A percentile compares a stretch with the other conserved stretches of the same genome.
Evolutionary conservation across 352 stramenopile genomes (phyloP).

Genomic region (Pythium rhizo-oryzae): DNA sequence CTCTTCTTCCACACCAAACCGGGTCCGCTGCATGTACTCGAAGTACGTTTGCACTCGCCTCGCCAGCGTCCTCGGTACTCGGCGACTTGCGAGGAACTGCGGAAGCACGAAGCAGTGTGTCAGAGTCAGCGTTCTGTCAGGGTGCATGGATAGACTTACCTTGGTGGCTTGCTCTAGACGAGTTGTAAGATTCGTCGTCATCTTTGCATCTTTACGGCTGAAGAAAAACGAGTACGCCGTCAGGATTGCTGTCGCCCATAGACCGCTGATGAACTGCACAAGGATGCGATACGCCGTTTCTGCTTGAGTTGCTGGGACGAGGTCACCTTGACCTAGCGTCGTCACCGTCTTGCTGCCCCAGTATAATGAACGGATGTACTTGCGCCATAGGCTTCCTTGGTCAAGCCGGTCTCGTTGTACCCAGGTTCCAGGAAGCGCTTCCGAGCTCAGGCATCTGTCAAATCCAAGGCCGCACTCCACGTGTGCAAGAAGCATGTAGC

Average conservation of each 20-base stretch:
- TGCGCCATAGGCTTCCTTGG: constrained; percentile 39
- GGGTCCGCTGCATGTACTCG: constrained; percentile 75
- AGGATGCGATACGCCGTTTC: constrained; percentile 68
- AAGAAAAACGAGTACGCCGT: constrained; percentile 80
- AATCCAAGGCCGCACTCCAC: constrained; percentile 35
- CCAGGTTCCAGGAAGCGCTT: constrained; percentile 42
- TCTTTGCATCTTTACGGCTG: constrained; percentile 59
- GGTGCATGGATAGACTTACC: constrained; percentile 30
- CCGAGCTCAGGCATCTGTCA: constrained; percentile 21
- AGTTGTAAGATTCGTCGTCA: constrained; percentile 66
- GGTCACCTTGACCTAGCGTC: constrained; percentile 67
- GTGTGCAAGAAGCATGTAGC: constrained; percentile 61
- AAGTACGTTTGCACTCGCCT: constrained; percentile 55
- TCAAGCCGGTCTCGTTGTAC: constrained; percentile 66
- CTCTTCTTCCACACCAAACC: constrained; percentile 41
- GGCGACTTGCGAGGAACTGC: constrained; percentile 34
- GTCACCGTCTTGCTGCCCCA: constrained; percentile 77
- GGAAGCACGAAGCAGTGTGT: no score
- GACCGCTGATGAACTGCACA: constrained; percentile 57
- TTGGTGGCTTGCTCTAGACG: constrained; percentile 50
- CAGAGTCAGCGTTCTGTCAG: no score
- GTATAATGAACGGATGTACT: constrained; percentile 66
- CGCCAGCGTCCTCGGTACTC: constrained; percentile 36
- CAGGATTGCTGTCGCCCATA: constrained; percentile 72
- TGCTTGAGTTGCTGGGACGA: constrained; percentile 52